Conservation (phyloP, 176 grass and related monocot genomes). For the Lolium rigidum region DNA sequence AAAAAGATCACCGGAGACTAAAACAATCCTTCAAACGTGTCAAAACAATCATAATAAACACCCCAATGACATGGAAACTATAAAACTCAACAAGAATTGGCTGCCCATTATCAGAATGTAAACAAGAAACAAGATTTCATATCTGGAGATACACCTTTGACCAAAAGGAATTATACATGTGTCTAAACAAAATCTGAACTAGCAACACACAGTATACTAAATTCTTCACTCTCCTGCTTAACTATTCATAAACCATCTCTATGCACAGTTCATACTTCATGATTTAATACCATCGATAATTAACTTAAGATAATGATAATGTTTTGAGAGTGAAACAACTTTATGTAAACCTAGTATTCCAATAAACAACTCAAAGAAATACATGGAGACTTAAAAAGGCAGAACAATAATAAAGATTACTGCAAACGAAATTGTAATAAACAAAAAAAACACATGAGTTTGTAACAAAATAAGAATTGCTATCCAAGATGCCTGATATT, state of each 20-base stretch:
- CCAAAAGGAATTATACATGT: conserved; percentile 12
- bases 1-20: neutral
- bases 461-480: neutral
- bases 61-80: neutral
- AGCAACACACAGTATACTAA: conserved; percentile 13
- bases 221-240: neutral
- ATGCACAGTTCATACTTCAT: neutral
- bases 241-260: neutral
- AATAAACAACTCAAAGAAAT: neutral
- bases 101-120: neutral
- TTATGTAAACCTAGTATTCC: conserved; percentile 14
- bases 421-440: neutral
- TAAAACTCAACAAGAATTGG: conserved; percentile 7
- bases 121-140: neutral
- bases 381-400: neutral
- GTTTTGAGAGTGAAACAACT: neutral
- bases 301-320: neutral
- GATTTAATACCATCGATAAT: neutral
- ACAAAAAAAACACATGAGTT: neutral
- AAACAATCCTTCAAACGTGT: conserved; percentile 31
- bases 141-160: neutral
- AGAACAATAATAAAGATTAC: no score
- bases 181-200: neutral
- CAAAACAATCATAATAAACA: conserved; percentile 14
- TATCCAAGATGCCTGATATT: neutral